Evolutionary conservation across 2,329 filamentous ascomycete species (phyloP), one percentile per base, ranked within the genome.

Genomic region (Leptographium wingfieldii): DNA sequence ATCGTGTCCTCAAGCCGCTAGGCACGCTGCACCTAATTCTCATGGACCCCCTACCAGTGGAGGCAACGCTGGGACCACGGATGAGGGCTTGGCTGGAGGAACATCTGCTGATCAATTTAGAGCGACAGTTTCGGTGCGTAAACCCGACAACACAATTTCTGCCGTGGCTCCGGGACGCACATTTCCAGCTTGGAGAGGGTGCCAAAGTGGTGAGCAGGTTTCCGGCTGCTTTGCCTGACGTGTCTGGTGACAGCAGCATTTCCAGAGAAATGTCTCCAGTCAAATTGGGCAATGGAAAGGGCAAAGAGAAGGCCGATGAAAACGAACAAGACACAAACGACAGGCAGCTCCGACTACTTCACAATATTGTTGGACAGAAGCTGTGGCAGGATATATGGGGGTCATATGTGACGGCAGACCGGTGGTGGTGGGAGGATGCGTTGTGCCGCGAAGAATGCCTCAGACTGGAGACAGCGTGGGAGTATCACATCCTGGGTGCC

Each of bases 381-480:
- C 70, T 86, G 22, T 86, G 83, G 83, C 75, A 76, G 65, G 78
- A 84, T 65, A 75, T 82, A 14, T 86, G 82, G 83, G 82, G 82
- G 0, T 66, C 68, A 3, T 78, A 75, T 61, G 76, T 83, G 10
- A 74, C 73, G 3, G 74, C 74, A 0, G 69, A 75, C 7, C 71
- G 67, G 52, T 84, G 81, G 81, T 86, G 83, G 83, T 85, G 82
- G 82, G 80, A 85, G 51, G 78, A 84, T 38, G 69, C 72, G 14
- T 73, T 69, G 1, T 81, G 80, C 60, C 69, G 82, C 2, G 73
- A 77, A 49, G 82, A 85, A 68, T 85, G 82, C 62, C 66, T 76
- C 19, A 70, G 76, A 59, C 67, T 79, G 62, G 76, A 76, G 5
- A 85, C 82, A 0, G 74, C 75, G 59, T 85, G 81, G 80, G 78